Percentiles rank a stretch among this genome's conserved stretches.
Conservation (phyloP, 768 basidiomycete species). For the Mycena latifolia region DNA sequence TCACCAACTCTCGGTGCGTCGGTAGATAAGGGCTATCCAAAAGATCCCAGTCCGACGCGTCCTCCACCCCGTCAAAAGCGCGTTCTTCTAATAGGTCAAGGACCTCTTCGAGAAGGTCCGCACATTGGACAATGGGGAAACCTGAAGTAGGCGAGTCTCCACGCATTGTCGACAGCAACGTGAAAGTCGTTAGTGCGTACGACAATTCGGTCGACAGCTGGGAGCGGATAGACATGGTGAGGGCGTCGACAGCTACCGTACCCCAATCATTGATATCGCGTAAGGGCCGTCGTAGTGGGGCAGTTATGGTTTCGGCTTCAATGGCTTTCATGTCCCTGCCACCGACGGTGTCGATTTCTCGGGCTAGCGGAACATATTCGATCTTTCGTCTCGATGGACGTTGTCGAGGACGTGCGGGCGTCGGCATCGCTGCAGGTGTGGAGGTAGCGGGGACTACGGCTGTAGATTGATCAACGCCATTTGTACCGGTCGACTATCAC, state of each 20-base stretch:
- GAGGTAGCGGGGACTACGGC: constrained; percentile 38
- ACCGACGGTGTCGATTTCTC: constrained; percentile 81
- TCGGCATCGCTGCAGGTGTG: constrained; percentile 44
- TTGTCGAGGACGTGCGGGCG: constrained; percentile 53
- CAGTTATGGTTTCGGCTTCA: constrained; percentile 68
- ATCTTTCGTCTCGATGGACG: constrained; percentile 82
- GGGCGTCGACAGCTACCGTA: constrained; percentile 88
- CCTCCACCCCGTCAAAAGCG: constrained; percentile 71
- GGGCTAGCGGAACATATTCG: constrained; percentile 86
- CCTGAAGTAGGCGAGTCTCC: constrained; percentile 73
- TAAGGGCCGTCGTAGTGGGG: constrained; percentile 67
- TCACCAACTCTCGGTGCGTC: constrained; percentile 77
- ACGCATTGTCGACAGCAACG: constrained; percentile 83
- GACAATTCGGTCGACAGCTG: constrained; percentile 87
- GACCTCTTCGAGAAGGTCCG: constrained; percentile 87
- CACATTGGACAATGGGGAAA: constrained; percentile 81
- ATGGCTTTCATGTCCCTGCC: constrained; percentile 83
- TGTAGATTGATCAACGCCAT: constrained; percentile 41
- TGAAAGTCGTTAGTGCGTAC: constrained; percentile 90
- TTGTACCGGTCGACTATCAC: constrained; percentile 45
- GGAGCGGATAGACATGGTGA: constrained; percentile 93
- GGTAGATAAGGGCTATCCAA: constrained; percentile 53
- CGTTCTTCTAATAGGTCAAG: constrained; percentile 89
- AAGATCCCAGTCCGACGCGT: constrained; percentile 37
- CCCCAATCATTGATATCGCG: constrained; percentile 90